These are phyloP conservation scores for Orbilia blumenaviensis DNA, from an alignment of 2,329 filamentous ascomycete species.

Conservation along the genomic window DNA sequence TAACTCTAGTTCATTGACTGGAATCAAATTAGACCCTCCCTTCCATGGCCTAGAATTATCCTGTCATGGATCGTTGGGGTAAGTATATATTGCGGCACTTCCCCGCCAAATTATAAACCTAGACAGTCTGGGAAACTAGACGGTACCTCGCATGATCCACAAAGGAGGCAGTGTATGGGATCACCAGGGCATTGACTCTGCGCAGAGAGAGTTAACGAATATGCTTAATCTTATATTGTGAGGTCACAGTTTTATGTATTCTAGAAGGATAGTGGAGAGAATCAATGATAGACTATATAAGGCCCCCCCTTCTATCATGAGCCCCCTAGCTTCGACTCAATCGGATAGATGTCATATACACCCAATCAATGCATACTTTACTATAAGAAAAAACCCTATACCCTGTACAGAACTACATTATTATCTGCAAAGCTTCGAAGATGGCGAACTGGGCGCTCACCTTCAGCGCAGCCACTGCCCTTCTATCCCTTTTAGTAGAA, in stretches of 20 bases:
- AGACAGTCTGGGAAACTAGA: neutral
- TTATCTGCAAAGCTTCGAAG: too few species aligned
- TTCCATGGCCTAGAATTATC: neutral
- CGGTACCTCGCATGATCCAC: neutral
- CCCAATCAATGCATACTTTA: too few species aligned
- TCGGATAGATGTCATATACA: too few species aligned
- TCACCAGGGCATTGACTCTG: slow-evolving; percentile 9
- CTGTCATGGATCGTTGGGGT: neutral
- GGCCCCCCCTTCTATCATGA: neutral
- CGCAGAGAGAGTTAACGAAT: neutral
- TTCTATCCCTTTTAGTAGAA: neutral
- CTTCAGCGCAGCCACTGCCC: neutral
- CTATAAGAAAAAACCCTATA: too few species aligned
- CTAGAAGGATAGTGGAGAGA: neutral
- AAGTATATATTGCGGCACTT: neutral
- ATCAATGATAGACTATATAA: slow-evolving; percentile 18
- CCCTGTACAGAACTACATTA: too few species aligned
- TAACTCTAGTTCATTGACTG: neutral
- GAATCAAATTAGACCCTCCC: neutral
- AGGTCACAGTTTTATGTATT: neutral
- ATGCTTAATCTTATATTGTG: neutral
- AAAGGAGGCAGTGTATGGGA: slow-evolving; percentile 1
- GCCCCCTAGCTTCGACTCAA: neutral
- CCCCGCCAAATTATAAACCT: neutral
- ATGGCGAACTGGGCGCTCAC: slow-evolving; percentile 18